Percentiles rank a stretch among this genome's conserved stretches.
phyloP scores from a whole-genome alignment of 441 rosid genomes.

The Adansonia gregorii region DNA sequence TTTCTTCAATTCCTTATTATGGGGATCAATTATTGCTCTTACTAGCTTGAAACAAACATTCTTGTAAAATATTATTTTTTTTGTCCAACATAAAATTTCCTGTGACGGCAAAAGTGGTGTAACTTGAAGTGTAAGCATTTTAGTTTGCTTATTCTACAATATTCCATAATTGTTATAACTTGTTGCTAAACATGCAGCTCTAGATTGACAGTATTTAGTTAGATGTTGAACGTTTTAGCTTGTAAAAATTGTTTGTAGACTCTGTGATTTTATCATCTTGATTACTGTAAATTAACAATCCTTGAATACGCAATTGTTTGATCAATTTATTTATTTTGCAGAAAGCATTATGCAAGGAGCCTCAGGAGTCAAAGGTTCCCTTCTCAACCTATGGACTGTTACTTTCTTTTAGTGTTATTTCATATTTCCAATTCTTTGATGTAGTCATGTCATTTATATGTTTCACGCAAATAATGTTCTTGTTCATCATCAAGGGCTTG shows the following conservation, averaged over 20 bases:
- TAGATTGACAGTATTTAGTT: conserved; percentile 17
- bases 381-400: conserved; percentile 19
- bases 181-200: not conserved
- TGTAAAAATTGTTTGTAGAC: conserved; percentile 15
- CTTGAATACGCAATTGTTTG: not conserved
- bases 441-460: not conserved
- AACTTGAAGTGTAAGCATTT: conserved; percentile 9
- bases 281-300: not conserved
- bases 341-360: conserved; percentile 89
- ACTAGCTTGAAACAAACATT: not conserved
- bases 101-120: not conserved
- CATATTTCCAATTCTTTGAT: not conserved
- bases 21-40: not conserved
- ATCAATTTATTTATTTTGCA: conserved; percentile 41
- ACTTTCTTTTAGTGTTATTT: not conserved
- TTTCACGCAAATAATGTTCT: conserved; percentile 1
- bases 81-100: not conserved
- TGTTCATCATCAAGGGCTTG: conserved; percentile 15
- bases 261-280: conserved; percentile 1
- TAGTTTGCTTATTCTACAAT: not conserved
- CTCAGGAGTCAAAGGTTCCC: conserved; percentile 80
- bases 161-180: conserved; percentile 1
- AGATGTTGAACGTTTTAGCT: conserved; percentile 10
- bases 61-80: not conserved
- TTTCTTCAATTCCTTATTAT: not conserved